Evolutionary conservation across 805 yeast species (phyloP).

Genomic region (Monosporozyma servazzii): DNA sequence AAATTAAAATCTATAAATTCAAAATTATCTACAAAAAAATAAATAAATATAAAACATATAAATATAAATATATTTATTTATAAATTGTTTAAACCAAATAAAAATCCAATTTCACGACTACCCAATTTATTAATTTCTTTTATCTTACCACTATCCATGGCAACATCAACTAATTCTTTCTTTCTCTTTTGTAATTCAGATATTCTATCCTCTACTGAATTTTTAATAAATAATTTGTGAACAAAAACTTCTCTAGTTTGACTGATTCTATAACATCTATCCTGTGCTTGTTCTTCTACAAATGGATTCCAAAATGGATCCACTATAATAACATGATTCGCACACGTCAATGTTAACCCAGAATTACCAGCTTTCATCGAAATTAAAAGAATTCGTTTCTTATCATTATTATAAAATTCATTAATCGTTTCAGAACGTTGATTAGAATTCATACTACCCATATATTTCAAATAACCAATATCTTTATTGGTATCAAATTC

Average conservation of each 20-base stretch:
- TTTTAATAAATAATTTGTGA: slow-evolving; percentile 56
- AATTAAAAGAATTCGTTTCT: slow-evolving; percentile 51
- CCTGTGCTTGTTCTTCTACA: slow-evolving; percentile 96
- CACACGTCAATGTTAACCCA: slow-evolving; percentile 89
- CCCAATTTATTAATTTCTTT: slow-evolving; percentile 55
- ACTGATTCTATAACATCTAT: slow-evolving; percentile 90
- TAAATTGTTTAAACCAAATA: slow-evolving; percentile 46
- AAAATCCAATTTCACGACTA: slow-evolving; percentile 59
- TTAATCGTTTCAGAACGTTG: slow-evolving; percentile 56
- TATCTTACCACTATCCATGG: slow-evolving; percentile 71
- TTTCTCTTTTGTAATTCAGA: slow-evolving; percentile 70
- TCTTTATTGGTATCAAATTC: slow-evolving; percentile 23
- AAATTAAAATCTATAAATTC: slow-evolving; percentile 1
- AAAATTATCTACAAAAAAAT: slow-evolving; percentile 34
- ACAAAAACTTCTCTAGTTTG: slow-evolving; percentile 72
- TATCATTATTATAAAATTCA: slow-evolving; percentile 49
- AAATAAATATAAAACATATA: too few relatives aligned
- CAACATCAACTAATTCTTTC: slow-evolving; percentile 68
- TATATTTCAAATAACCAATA: slow-evolving; percentile 53
- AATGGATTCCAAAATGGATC: slow-evolving; percentile 99
- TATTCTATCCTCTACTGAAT: slow-evolving; percentile 86
- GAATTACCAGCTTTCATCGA: slow-evolving; percentile 92
- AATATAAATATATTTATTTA: neutral
- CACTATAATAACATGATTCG: slow-evolving; percentile 80
- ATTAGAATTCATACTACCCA: slow-evolving; percentile 71